These are phyloP conservation scores for Fabrea salina DNA, from an alignment of 169 alveolate genomes.

Conservation along the genomic window DNA sequence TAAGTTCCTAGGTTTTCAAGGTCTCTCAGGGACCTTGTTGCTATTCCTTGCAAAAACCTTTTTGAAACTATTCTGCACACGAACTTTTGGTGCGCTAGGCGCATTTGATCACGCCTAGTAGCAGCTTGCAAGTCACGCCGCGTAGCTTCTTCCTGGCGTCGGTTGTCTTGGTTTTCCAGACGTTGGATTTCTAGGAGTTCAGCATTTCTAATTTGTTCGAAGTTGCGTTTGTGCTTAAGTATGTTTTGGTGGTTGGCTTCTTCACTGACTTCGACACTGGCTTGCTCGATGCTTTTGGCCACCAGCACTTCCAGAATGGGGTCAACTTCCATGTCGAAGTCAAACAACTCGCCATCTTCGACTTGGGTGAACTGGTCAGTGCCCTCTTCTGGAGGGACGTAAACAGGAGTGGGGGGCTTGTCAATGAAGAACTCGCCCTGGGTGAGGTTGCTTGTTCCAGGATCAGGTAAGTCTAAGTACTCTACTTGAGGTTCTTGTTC, in stretches of 20 bases:
- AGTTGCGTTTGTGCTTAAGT: slow-evolving; percentile 76
- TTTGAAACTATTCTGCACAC: slow-evolving; percentile 63
- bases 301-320: slow-evolving; percentile 79
- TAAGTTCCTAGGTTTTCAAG: slow-evolving; percentile 61
- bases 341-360: slow-evolving; percentile 83
- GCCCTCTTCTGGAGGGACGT: slow-evolving; percentile 73
- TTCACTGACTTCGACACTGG: slow-evolving; percentile 85
- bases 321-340: slow-evolving; percentile 80
- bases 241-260: slow-evolving; percentile 77
- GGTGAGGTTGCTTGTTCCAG: slow-evolving; percentile 68
- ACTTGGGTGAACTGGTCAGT: slow-evolving; percentile 69
- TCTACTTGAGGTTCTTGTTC: slow-evolving; percentile 63
- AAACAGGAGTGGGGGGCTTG: slow-evolving; percentile 68
- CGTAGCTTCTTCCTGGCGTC: slow-evolving; percentile 70
- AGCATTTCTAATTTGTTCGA: slow-evolving; percentile 68
- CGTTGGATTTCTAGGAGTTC: slow-evolving; percentile 73
- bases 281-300: slow-evolving; percentile 76
- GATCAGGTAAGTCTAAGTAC: slow-evolving; percentile 66
- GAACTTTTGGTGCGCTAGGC: slow-evolving; percentile 63
- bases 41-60: slow-evolving; percentile 49
- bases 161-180: slow-evolving; percentile 65
- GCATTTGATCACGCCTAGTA: slow-evolving; percentile 41
- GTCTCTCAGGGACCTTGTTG: slow-evolving; percentile 40
- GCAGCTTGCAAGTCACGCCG: slow-evolving; percentile 58
- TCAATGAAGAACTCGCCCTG: slow-evolving; percentile 80